Percentiles rank a stretch among this genome's conserved stretches.
These are phyloP conservation scores for Pichia sp. DNA, from an alignment of 1,139 yeast species.

Conservation along the genomic window DNA sequence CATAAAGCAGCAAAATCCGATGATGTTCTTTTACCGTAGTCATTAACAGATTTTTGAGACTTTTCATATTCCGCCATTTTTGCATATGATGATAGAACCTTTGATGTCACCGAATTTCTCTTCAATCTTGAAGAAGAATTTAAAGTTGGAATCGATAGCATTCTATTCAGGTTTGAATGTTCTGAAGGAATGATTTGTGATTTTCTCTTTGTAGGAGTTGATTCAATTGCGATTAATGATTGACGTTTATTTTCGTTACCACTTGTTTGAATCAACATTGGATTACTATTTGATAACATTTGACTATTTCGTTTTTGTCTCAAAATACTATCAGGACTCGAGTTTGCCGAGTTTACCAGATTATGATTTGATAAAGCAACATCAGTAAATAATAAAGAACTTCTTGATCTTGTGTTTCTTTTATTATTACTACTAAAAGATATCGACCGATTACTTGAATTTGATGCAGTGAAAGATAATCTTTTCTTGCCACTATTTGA, in stretches of 20 bases:
- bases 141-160: background rate
- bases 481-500: slow-evolving; percentile 34
- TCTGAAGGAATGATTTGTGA: slow-evolving; percentile 6
- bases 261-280: background rate
- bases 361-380: slow-evolving; percentile 3
- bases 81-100: slow-evolving; percentile 63
- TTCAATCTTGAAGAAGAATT: slow-evolving; percentile 36
- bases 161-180: slow-evolving; percentile 4
- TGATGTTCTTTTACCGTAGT: slow-evolving; percentile 68
- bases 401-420: slow-evolving; percentile 16
- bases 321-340: slow-evolving; percentile 4
- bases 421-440: slow-evolving; percentile 41
- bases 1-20: slow-evolving; percentile 72
- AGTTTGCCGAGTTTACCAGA: slow-evolving; percentile 9
- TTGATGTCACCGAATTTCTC: slow-evolving; percentile 66
- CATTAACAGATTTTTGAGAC: slow-evolving; percentile 66
- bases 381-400: slow-evolving; percentile 9
- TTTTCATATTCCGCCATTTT: slow-evolving; percentile 48
- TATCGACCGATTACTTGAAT: slow-evolving; percentile 50
- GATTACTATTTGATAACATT: background rate
- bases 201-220: slow-evolving; percentile 12
- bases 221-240: slow-evolving; percentile 4
- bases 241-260: background rate
- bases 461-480: slow-evolving; percentile 48
- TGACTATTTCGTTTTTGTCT: slow-evolving; percentile 3